Evolutionary conservation across 1,284 basidiomycete species (phyloP).

Genomic region (Amylostereum areolatum): DNA sequence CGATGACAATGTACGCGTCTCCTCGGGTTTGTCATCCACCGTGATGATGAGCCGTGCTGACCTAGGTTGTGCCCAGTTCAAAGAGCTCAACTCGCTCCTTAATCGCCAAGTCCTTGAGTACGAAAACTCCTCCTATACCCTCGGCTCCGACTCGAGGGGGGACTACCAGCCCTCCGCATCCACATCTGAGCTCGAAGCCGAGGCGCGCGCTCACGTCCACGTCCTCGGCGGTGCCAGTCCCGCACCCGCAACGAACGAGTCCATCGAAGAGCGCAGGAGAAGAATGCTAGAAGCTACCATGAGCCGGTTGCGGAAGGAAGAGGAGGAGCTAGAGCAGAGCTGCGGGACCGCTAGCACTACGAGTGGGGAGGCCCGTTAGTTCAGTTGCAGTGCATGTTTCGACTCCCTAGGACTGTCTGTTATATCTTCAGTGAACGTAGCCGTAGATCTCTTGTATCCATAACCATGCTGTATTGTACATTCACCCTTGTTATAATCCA

Average conservation of each 20-base stretch:
- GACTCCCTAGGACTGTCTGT: too few relatives aligned
- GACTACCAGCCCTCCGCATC: constrained; percentile 47
- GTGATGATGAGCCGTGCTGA: background rate
- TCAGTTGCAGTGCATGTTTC: too few relatives aligned
- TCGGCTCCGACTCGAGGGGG: constrained; percentile 24
- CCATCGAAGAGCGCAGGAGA: constrained; percentile 48
- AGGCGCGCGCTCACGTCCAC: constrained; percentile 28
- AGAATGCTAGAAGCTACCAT: constrained; percentile 54
- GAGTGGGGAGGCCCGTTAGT: too few relatives aligned
- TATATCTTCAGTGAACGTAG: too few relatives aligned
- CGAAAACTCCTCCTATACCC: constrained; percentile 57
- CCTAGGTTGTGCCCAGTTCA: constrained; percentile 44
- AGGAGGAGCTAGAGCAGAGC: constrained; percentile 65
- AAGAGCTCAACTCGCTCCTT: constrained; percentile 67
- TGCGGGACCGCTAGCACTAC: constrained; percentile 46
- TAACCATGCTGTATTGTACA: too few relatives aligned
- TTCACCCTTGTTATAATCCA: too few relatives aligned
- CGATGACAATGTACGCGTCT: constrained; percentile 56
- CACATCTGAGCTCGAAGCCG: constrained; percentile 40
- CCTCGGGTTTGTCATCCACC: background rate
- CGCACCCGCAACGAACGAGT: constrained; percentile 27
- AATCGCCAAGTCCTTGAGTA: constrained; percentile 69
- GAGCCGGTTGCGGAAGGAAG: constrained; percentile 51
- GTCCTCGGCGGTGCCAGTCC: constrained; percentile 21
- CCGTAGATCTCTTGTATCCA: too few relatives aligned